These are phyloP conservation scores for Candida mattraensis DNA, from an alignment of 805 yeast species.

Conservation along the genomic window DNA sequence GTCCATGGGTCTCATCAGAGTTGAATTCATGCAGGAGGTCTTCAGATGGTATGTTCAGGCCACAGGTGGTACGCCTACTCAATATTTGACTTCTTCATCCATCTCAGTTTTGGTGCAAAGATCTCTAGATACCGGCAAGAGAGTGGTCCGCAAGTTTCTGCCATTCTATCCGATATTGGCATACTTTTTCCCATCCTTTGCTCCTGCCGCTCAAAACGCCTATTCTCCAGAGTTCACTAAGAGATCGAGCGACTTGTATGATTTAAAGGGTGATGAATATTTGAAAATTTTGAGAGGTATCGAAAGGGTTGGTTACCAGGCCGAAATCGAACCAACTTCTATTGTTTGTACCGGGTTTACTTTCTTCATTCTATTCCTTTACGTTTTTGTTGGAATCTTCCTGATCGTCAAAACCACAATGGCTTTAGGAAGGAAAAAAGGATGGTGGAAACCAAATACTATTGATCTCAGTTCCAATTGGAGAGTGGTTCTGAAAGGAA, in stretches of 20 bases:
- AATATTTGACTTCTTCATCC: constrained; percentile 60
- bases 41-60: constrained; percentile 84
- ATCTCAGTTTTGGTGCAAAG: constrained; percentile 75
- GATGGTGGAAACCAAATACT: constrained; percentile 20
- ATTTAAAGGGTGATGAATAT: constrained; percentile 51
- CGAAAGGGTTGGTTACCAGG: constrained; percentile 73
- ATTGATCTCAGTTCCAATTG: constrained; percentile 39
- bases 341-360: constrained; percentile 87
- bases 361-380: constrained; percentile 75
- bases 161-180: constrained; percentile 21
- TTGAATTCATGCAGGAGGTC: constrained; percentile 78
- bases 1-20: constrained; percentile 89
- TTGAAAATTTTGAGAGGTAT: constrained; percentile 83
- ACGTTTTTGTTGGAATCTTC: constrained; percentile 63
- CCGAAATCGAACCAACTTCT: constrained; percentile 78
- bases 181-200: constrained; percentile 21
- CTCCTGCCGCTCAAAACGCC: constrained; percentile 1
- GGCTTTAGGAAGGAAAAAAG: constrained; percentile 34
- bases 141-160: constrained; percentile 11
- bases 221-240: constrained; percentile 8
- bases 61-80: constrained; percentile 84
- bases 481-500: constrained; percentile 67
- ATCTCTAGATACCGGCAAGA: constrained; percentile 37
- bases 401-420: constrained; percentile 52
- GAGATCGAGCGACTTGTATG: constrained; percentile 30